phyloP scores from a whole-genome alignment of 1,284 basidiomycete species.

The Tremellales sp. region DNA sequence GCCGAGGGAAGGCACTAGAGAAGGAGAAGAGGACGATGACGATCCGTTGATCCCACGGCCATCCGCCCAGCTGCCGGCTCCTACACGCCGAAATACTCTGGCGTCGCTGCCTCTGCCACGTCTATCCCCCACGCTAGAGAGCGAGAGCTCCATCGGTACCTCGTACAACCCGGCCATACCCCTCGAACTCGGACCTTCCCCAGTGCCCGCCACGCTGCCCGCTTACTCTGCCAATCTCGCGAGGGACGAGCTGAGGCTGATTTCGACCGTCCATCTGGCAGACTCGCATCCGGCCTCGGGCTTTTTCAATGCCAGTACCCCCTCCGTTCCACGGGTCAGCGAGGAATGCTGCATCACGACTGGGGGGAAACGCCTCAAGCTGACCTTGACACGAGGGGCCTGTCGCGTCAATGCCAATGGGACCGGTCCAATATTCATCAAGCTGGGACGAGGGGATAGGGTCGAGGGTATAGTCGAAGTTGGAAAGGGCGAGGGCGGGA shows the following conservation, averaged over 20 bases:
- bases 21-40: constrained; percentile 17
- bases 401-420: constrained; percentile 24
- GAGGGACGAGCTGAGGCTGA: constrained; percentile 27
- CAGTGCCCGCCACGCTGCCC: constrained; percentile 19
- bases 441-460: constrained; percentile 17
- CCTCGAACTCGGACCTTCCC: neutral
- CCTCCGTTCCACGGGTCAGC: neutral
- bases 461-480: constrained; percentile 29
- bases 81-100: constrained; percentile 6
- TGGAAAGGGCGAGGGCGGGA: constrained; percentile 32
- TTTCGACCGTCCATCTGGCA: constrained; percentile 34
- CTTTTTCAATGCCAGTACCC: constrained; percentile 27
- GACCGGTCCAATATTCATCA: constrained; percentile 29
- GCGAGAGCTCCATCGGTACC: neutral
- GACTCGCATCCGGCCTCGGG: constrained; percentile 32
- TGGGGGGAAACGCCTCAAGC: constrained; percentile 27
- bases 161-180: neutral
- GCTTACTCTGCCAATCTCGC: constrained; percentile 29
- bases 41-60: constrained; percentile 16
- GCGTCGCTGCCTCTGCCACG: neutral
- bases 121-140: neutral
- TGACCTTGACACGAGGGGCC: constrained; percentile 20
- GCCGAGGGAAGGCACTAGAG: neutral
- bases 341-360: constrained; percentile 8
- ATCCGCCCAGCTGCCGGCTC: neutral